Evolutionary conservation across 768 basidiomycete genomes (phyloP).

Genomic region (Mycena rosella): DNA sequence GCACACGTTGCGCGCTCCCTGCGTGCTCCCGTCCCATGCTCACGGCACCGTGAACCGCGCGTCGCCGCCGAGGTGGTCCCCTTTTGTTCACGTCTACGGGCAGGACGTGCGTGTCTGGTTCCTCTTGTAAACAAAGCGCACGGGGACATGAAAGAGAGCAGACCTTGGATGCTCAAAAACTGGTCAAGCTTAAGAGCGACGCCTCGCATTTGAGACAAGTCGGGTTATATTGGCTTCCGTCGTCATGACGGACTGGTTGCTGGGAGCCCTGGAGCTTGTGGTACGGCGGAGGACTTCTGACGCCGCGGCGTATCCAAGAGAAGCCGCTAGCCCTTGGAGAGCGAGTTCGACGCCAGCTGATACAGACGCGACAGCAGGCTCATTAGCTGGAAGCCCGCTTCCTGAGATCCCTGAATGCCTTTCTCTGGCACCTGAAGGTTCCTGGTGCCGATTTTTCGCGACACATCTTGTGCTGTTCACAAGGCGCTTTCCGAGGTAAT

Average conservation of each 20-base stretch:
- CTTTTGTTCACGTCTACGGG: slow-evolving; percentile 84
- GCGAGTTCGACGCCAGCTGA: not conserved
- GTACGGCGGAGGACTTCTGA: slow-evolving; percentile 86
- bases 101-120: no score
- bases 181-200: slow-evolving; percentile 97
- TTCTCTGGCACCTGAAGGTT: not conserved
- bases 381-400: not conserved
- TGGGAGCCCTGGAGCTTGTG: slow-evolving; percentile 48
- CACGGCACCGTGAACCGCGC: slow-evolving; percentile 85
- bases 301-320: slow-evolving; percentile 90
- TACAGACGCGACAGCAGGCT: not conserved
- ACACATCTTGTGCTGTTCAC: slow-evolving; percentile 28
- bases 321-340: slow-evolving; percentile 85
- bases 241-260: slow-evolving; percentile 82
- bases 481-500: slow-evolving; percentile 40
- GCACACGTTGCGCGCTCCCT: slow-evolving; percentile 81
- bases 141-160: not conserved
- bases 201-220: slow-evolving; percentile 93
- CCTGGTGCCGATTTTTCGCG: not conserved
- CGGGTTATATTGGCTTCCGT: slow-evolving; percentile 92
- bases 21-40: slow-evolving; percentile 88
- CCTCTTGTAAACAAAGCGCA: not conserved
- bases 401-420: not conserved
- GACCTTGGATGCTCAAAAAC: slow-evolving; percentile 97
- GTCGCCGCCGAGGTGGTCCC: slow-evolving; percentile 67